Base-by-base conservation (phyloP, 2,329 filamentous ascomycete species). In the Cytospora piceae region DNA sequence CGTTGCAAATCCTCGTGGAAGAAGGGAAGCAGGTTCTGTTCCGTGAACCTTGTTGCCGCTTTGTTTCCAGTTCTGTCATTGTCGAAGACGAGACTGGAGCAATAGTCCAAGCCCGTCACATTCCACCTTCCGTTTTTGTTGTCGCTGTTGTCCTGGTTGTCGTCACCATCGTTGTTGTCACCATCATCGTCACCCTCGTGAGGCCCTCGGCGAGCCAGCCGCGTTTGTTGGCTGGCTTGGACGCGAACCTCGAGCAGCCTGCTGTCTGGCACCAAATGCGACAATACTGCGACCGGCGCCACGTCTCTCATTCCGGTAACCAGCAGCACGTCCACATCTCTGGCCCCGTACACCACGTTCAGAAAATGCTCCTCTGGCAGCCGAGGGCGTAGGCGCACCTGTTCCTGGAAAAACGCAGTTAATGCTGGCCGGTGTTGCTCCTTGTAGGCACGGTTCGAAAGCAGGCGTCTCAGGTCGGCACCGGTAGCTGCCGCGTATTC, bases 291-390 rank as follows among this genome's bases (percentile, higher is more conserved):
- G 14, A 88, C 78, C 0, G 87, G 87, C 6, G 85, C 82, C 57
- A 84, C 76, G 58, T 90, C 87, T 77, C 85, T 83, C 83, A 89
- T 84, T 0, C 86, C 87, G 0, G 86, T 89, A 69, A 90, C 83
- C 0, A 90, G 65, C 53, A 90, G 74, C 57, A 88, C 84, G 64
- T 88, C 82, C 2, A 79, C 76, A 72, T 79, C 78, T 58, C 14
- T 68, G 7, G 78, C 77, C 15, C 68, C 64, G 39, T 75, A 22
- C 3, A 88, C 81, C 2, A 82, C 73, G 29, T 77, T 66, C 51
- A 83, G 61, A 67, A 88, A 87, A 70, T 84, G 78, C 63, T 85
- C 79, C 68, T 84, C 74, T 68, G 75, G 82, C 20, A 88, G 75
- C 49, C 57, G 69, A 67, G 84, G 83, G 52, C 76, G 75, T 70